Evolutionary conservation across 2,329 filamentous ascomycete species (phyloP).

Genomic region (Xylaria sp.): DNA sequence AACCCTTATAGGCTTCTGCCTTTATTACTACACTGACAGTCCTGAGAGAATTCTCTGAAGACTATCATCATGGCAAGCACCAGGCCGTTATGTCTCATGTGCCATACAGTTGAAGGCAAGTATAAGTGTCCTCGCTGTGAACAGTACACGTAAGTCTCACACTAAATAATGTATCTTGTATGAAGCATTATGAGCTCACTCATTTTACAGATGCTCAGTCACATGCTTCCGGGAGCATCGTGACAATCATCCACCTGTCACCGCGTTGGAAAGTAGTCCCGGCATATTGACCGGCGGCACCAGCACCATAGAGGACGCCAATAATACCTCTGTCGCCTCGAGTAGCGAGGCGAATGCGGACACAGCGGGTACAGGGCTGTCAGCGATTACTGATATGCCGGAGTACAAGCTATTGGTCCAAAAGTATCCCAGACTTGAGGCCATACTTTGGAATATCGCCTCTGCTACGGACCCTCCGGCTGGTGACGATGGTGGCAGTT

Average conservation of each 20-base stretch:
- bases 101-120: constrained; percentile 53
- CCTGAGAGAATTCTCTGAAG: background rate
- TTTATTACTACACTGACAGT: background rate
- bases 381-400: constrained; percentile 32
- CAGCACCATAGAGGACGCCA: background rate
- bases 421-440: constrained; percentile 34
- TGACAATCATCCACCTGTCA: constrained; percentile 50
- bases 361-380: constrained; percentile 10
- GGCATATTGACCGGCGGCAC: background rate
- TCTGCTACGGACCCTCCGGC: constrained; percentile 36
- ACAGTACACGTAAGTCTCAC: constrained; percentile 56
- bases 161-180: background rate
- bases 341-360: background rate
- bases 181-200: background rate
- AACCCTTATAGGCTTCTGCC: background rate
- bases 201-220: constrained; percentile 56
- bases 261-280: background rate
- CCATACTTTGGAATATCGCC: constrained; percentile 34
- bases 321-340: background rate
- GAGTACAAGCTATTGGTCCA: constrained; percentile 34
- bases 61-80: constrained; percentile 28
- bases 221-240: constrained; percentile 57
- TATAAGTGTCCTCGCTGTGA: constrained; percentile 67
- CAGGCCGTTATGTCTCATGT: constrained; percentile 52
- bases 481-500: constrained; percentile 1